Percentiles rank a stretch among this genome's conserved stretches.
Conservation (phyloP, 2,329 filamentous ascomycete genomes). For the Xylariomycetidae sp. region DNA sequence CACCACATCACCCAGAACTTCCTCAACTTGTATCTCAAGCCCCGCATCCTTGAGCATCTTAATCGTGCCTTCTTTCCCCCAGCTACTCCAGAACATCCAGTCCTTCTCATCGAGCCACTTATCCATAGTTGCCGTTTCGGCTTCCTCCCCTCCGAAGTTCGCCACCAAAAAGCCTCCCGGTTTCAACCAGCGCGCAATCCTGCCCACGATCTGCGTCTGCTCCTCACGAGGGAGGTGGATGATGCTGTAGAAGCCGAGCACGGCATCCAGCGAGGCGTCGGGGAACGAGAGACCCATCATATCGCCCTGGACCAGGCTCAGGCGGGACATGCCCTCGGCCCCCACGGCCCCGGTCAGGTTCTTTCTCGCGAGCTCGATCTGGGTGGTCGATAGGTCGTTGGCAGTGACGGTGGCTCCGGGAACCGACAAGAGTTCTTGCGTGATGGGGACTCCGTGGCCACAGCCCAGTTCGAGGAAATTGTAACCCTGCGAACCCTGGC, state of each 20-base stretch:
- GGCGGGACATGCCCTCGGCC: constrained; percentile 4
- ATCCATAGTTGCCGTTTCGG: constrained; percentile 25
- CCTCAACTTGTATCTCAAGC: constrained; percentile 28
- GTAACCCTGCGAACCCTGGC: background rate
- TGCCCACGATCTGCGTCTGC: constrained; percentile 40
- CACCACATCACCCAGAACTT: constrained; percentile 26
- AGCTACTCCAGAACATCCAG: constrained; percentile 42
- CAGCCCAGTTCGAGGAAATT: constrained; percentile 38
- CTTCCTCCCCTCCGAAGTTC: constrained; percentile 35
- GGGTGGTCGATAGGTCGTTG: constrained; percentile 37
- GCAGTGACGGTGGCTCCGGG: constrained; percentile 25
- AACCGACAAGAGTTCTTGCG: constrained; percentile 27
- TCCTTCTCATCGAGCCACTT: constrained; percentile 35
- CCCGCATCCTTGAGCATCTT: constrained; percentile 25
- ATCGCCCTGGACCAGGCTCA: constrained; percentile 31
- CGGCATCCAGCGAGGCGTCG: constrained; percentile 37
- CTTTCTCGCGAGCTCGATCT: constrained; percentile 28
- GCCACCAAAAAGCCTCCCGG: constrained; percentile 46
- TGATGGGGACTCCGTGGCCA: constrained; percentile 34
- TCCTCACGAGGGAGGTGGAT: constrained; percentile 50
- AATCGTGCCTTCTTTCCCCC: constrained; percentile 30
- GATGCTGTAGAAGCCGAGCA: constrained; percentile 49
- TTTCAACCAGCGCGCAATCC: constrained; percentile 44
- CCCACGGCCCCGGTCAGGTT: constrained; percentile 15
- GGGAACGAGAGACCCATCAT: constrained; percentile 33